Percentiles rank a stretch among this genome's conserved stretches.
Conservation (phyloP, 495 filamentous ascomycete genomes). For the Neurospora pannonica region DNA sequence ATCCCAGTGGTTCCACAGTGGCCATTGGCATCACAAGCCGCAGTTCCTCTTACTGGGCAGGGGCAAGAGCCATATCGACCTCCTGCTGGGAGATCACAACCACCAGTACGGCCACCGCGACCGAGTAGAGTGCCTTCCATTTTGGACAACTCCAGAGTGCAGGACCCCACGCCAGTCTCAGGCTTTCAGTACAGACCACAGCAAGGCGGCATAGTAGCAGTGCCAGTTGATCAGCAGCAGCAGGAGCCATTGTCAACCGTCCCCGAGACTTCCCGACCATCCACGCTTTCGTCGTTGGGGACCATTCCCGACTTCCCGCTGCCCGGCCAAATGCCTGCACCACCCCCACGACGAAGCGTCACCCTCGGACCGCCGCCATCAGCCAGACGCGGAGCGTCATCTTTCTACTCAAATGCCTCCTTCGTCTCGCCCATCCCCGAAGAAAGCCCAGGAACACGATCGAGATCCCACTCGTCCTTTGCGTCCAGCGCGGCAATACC, state of each 20-base stretch:
- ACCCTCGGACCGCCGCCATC: constrained; percentile 57
- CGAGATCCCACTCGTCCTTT: constrained; percentile 57
- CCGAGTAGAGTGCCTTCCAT: constrained; percentile 51
- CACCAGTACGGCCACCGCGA: constrained; percentile 59
- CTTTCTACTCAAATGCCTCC: constrained; percentile 65
- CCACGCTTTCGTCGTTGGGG: constrained; percentile 46
- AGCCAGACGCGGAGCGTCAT: constrained; percentile 56
- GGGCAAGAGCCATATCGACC: constrained; percentile 39
- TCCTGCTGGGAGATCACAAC: constrained; percentile 42
- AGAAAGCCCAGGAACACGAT: constrained; percentile 47
- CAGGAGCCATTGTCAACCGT: constrained; percentile 16
- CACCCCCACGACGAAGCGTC: constrained; percentile 41
- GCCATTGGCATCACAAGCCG: constrained; percentile 24
- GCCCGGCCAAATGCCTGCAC: constrained; percentile 30
- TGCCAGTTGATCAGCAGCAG: constrained; percentile 17
- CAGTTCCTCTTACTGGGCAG: constrained; percentile 11
- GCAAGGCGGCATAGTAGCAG: constrained; percentile 19
- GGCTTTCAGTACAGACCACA: constrained; percentile 41
- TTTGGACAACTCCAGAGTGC: constrained; percentile 38
- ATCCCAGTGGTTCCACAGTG: constrained; percentile 41
- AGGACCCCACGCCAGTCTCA: constrained; percentile 35
- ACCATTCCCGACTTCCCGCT: constrained; percentile 54
- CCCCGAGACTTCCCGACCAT: constrained; percentile 37
- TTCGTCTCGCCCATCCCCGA: constrained; percentile 86
- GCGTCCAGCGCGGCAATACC: constrained; percentile 79